phyloP scores from a whole-genome alignment of 1,284 basidiomycete genomes.

The Mycena sp. region DNA sequence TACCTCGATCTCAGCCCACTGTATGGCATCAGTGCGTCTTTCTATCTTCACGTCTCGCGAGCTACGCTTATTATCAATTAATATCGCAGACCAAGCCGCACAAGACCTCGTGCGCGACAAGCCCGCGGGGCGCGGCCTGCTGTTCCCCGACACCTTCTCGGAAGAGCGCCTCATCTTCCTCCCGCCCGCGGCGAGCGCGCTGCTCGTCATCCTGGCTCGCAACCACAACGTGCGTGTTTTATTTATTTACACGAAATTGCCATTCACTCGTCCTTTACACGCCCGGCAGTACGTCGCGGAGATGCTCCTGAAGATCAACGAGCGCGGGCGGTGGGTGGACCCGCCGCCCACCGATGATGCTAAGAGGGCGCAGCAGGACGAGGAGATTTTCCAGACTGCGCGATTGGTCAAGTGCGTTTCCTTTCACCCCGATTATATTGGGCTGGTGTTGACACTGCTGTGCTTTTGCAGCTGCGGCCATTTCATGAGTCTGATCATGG shows the following conservation, averaged over 20 bases:
- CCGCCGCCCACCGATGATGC: constrained; percentile 44
- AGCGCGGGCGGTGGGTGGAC: constrained; percentile 49
- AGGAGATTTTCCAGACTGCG: constrained; percentile 66
- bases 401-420: constrained; percentile 56
- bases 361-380: constrained; percentile 45
- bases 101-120: constrained; percentile 54
- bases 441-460: neutral
- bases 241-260: neutral
- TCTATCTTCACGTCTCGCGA: neutral
- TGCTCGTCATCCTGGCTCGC: constrained; percentile 59
- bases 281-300: constrained; percentile 56
- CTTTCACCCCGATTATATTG: neutral
- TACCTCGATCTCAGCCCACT: constrained; percentile 64
- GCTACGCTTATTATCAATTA: no score
- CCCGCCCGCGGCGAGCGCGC: constrained; percentile 57
- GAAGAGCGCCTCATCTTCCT: constrained; percentile 60
- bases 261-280: no score
- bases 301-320: constrained; percentile 62
- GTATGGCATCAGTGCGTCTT: constrained; percentile 50
- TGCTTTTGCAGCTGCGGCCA: constrained; percentile 46
- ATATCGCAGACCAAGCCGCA: constrained; percentile 43
- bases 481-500: constrained; percentile 53
- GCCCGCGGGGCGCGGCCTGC: constrained; percentile 48
- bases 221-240: constrained; percentile 54
- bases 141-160: constrained; percentile 54